Percentiles rank a stretch among this genome's conserved stretches.
Evolutionary conservation across 768 basidiomycete species (phyloP).

Genomic region (Suillus fuscotomentosus): DNA sequence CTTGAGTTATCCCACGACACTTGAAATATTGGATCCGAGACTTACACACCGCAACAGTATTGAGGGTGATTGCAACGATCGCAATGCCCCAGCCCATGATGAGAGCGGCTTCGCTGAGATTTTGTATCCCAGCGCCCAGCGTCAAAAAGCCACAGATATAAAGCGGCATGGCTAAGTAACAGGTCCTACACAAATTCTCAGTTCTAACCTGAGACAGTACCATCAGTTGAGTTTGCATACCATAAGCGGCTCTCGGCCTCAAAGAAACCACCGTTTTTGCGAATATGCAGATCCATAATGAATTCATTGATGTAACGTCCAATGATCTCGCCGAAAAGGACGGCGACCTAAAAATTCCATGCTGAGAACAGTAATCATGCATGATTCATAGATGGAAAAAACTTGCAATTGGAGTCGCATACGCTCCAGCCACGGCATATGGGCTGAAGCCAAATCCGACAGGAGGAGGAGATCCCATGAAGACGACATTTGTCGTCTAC

Average conservation of each 20-base stretch:
- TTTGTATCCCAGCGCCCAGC: conserved; percentile 38
- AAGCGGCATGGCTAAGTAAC: conserved; percentile 40
- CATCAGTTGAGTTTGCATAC: conserved; percentile 19
- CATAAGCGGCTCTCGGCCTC: conserved; percentile 48
- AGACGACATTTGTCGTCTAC: conserved; percentile 55
- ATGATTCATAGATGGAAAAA: not conserved
- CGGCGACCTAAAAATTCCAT: conserved; percentile 37
- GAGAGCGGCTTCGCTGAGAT: conserved; percentile 25
- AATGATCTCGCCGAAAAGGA: conserved; percentile 48
- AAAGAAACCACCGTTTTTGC: conserved; percentile 50
- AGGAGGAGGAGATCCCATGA: conserved; percentile 45
- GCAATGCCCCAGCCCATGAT: conserved; percentile 47
- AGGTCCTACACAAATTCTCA: conserved; percentile 23
- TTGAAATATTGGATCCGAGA: conserved; percentile 1
- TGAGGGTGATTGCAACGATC: conserved; percentile 33
- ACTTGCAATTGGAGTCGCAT: conserved; percentile 44
- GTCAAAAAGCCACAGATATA: conserved; percentile 41
- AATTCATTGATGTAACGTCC: conserved; percentile 52
- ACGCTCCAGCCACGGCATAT: conserved; percentile 39
- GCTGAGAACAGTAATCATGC: not conserved
- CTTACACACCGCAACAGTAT: conserved; percentile 40
- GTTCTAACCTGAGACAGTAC: not conserved
- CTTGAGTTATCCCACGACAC: not conserved
- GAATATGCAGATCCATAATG: conserved; percentile 44
- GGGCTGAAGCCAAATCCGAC: conserved; percentile 46